Evolutionary conservation across 2,329 filamentous ascomycete genomes (phyloP).

Genomic region (Hypoxylon sp.): DNA sequence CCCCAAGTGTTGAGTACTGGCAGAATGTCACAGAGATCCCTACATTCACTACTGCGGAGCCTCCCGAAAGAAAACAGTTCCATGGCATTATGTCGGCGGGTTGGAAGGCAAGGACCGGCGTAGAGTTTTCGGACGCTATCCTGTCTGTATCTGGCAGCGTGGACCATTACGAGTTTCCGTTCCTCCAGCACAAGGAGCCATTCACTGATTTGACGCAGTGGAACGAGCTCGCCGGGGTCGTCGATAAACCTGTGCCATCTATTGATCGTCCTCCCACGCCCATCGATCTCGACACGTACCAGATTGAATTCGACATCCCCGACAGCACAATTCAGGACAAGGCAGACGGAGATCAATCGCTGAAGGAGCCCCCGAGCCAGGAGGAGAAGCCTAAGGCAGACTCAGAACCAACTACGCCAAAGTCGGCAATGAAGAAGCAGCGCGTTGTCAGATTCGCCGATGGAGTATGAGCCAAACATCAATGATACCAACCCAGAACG

Average conservation of each 20-base stretch:
- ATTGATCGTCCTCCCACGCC: not conserved
- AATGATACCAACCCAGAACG: not conserved
- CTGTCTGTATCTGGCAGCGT: conserved; percentile 14
- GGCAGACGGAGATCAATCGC: not conserved
- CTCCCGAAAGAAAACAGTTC: conserved; percentile 16
- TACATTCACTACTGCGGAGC: conserved; percentile 26
- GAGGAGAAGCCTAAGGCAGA: not conserved
- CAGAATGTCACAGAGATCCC: conserved; percentile 33
- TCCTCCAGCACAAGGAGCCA: conserved; percentile 20
- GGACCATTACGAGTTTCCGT: not conserved
- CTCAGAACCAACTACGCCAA: not conserved
- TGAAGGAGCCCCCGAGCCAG: not conserved
- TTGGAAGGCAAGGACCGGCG: conserved; percentile 42
- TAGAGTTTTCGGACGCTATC: conserved; percentile 34
- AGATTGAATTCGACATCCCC: not conserved
- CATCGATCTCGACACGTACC: not conserved
- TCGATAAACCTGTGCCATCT: not conserved
- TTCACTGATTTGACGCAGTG: conserved; percentile 37
- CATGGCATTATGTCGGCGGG: conserved; percentile 40
- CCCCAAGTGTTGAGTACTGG: conserved; percentile 35
- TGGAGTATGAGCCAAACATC: not conserved
- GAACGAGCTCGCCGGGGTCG: conserved; percentile 19
- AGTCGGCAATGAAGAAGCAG: not conserved
- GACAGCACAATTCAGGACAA: not conserved
- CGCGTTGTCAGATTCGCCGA: not conserved